Base-by-base conservation (phyloP, 805 yeast species). In the Suhomyces faveliae region DNA sequence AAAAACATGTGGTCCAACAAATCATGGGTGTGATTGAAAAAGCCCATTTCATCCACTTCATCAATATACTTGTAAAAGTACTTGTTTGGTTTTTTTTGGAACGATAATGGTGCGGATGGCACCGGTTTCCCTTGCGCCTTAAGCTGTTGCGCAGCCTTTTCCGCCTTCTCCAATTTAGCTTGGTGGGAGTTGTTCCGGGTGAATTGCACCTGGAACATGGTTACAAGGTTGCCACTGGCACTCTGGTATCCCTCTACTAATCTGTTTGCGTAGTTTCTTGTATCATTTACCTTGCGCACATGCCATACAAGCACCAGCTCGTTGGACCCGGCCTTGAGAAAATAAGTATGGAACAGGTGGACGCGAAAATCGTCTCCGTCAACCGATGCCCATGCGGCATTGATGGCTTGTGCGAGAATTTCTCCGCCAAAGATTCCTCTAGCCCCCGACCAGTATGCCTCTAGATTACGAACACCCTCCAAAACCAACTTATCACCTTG, bases 381-480 rank as follows among this genome's bases (percentile, higher is more conserved):
- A 6, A 63, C 56, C 19, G 63, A 54, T 27, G 52, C 60, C 66
- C 64, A 62, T 5, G 65, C 64, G 0, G 66, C 68, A 21, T 54
- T 37, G 19, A 63, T 40, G 11, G 53, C 53, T 47, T 63, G 67
- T 17, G 58, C 51, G 11, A 60, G 55, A 35, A 61, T 51, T 45
- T 63, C 68, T 3, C 67, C 67, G 5, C 68, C 68, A 39, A 57
- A 63, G 0, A 57, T 55, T 2, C 68, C 68, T 12, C 30, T 5
- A 5, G 30, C 30, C 4, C 30, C 30, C 13, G 4, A 3, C n/a
- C 68, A 48, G 40, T 58, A 55, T n/a, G 58, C 51, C 45, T 63
- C 60, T 47, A 62, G 54, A 1, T 64, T 65, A 47, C 62, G 55
- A 24, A 59, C 56, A 4, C 63, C 66, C 13, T 46, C 38, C 22